A percentile compares a stretch with the other conserved stretches of the same genome.
Conservation (phyloP, 2,329 filamentous ascomycete species). For the Tolypocladium nubicola region DNA sequence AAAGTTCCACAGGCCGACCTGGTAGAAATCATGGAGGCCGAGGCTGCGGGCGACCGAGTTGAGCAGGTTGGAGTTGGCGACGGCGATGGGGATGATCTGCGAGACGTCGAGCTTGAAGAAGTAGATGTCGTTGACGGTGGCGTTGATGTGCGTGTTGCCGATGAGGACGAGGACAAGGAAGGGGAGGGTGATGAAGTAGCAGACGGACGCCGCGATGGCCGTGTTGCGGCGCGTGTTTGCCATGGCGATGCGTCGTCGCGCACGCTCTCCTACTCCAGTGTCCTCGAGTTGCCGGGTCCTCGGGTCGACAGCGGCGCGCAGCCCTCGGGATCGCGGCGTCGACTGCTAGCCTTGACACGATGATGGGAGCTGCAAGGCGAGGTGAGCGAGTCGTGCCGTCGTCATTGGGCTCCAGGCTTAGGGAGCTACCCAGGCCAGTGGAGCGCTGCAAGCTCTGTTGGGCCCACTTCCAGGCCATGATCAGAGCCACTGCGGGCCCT, state of each 20-base stretch:
- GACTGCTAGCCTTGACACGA: not conserved
- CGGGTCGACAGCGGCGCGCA: not conserved
- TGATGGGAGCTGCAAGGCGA: not conserved
- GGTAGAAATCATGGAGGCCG: conserved; percentile 89
- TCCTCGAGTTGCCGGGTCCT: not conserved
- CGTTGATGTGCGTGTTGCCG: conserved; percentile 56
- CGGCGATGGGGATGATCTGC: conserved; percentile 64
- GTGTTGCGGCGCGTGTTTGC: conserved; percentile 40
- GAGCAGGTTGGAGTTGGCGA: conserved; percentile 64
- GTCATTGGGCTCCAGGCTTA: not conserved
- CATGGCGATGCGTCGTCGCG: conserved; percentile 6
- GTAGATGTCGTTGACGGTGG: conserved; percentile 59
- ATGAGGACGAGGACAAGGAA: conserved; percentile 74
- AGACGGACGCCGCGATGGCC: conserved; percentile 52
- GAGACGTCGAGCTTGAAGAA: conserved; percentile 79
- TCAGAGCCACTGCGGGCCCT: not conserved
- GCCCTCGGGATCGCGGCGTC: not conserved
- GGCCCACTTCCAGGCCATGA: not conserved
- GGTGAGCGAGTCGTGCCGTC: not conserved
- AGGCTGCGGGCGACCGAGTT: conserved; percentile 81
- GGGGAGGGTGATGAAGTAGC: conserved; percentile 64
- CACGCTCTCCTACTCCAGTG: too few relatives aligned
- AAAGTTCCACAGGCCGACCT: conserved; percentile 83
- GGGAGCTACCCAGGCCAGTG: not conserved
- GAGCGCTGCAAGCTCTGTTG: not conserved